Base-by-base conservation (phyloP, 164 flowering plant genomes). In the Vitis cinerea region DNA sequence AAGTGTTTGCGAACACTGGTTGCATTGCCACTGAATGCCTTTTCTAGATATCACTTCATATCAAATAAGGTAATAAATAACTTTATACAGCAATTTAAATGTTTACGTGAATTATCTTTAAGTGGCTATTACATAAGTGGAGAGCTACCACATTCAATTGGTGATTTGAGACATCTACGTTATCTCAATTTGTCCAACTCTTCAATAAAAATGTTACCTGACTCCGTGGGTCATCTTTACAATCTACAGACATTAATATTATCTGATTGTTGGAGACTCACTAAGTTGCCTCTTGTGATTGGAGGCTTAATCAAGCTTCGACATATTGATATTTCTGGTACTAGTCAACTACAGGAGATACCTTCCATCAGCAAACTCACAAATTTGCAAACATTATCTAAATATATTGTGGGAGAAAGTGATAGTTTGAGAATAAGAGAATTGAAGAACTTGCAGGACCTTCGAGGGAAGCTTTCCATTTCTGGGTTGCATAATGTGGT, bases 91-190 rank as follows among this genome's bases (percentile, higher is more conserved):
- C 27, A 23, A 23, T 23, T 23, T 23, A 23, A 23, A 23, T 23
- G 1, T 23, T 23, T 23, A 23, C 27, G 27, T 23, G 27, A 1
- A 23, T 23, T 23, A 23, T 23, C 27, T 23, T 23, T 23, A 1
- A 23, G 27, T 23, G 27, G 27, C 27, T 23, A 23, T 23, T 23
- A 23, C 27, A 23, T 23, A 23, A 23, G 27, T 23, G 23, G 27
- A 29, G 27, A 23, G 27, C 8, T 70, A 2, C 67, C 67, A 2
- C 16, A 8, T 8, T 62, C 37, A 1, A 44, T 55, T 6, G 66
- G 67, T 10, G 47, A 70, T 5, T 37, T 70, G 50, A 62, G 53
- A 37, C 72, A 61, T 31, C n/a, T 70, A 10, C 53, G 72, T 27
- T 62, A 62, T 62, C 47, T 70, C 8, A 29, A 63, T 30, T n/a